Base-by-base conservation (phyloP, 139 green algal species). In the Mychonastes homosphaera region DNA sequence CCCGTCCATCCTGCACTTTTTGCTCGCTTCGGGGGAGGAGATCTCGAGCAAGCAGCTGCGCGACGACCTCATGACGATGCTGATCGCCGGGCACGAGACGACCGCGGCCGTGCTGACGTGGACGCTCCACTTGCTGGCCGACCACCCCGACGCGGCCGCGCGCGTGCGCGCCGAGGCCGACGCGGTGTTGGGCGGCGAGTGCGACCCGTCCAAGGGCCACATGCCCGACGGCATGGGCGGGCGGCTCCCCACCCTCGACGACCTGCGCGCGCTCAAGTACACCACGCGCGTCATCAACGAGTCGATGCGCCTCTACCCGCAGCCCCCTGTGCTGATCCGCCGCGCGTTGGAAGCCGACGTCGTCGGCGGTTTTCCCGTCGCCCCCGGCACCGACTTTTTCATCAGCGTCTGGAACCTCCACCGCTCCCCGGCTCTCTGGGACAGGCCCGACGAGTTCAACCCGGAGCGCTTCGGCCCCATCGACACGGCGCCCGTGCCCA, bases 31-130 rank as follows among this genome's bases (percentile, higher is more conserved):
- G 53, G 59, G 79, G 34, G 83, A 91, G 50, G 62, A 91, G 56
- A 88, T 96, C 65, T 85, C 72, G n/a, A 86, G 67, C 78, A 95
- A 96, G 75, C 91, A 97, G 82, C 80, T 98, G 62, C 73, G 91
- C 1, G 91, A 98, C 62, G 91, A 98, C 74, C 74, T 98, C 24
- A 97, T 98, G 91, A 97, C 91, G 1, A 68, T 98, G 79, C 86
- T 98, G 39, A 94, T 98, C 36, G 91, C 91, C 7, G 91, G 91
- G 3, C 91, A 98, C 64, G 91, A 98, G 69, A 98, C 91, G 18
- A 95, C 86, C 9, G 91, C 90, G 8, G 90, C 60, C 3, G 89
- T 97, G 74, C 84, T 97, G 35, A 97, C 89, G 1, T 97, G 89
- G 89, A 94, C 87, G 24, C 65, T 93, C 39, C 76, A 94, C 79